phyloP scores from a whole-genome alignment of 805 yeast species.

The Komagataella kurtzmanii region DNA sequence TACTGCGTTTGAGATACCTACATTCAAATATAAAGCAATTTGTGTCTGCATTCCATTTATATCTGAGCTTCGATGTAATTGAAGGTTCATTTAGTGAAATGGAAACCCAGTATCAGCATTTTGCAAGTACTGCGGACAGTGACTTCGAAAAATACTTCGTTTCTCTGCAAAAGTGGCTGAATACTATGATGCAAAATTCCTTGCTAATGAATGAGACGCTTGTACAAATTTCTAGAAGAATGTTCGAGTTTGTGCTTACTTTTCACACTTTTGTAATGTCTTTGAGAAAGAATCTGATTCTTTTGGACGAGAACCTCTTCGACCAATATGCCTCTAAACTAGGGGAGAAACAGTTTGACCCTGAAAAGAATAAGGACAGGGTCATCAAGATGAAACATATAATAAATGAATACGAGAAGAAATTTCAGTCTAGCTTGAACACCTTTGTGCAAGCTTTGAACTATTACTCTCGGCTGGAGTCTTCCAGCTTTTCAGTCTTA shows the following conservation, averaged over 20 bases:
- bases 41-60: slow-evolving; percentile 37
- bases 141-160: slow-evolving; percentile 26
- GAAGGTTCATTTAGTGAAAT: slow-evolving; percentile 39
- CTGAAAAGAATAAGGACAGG: slow-evolving; percentile 23
- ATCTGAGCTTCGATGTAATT: slow-evolving; percentile 45
- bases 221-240: slow-evolving; percentile 28
- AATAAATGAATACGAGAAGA: slow-evolving; percentile 26
- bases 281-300: slow-evolving; percentile 39
- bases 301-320: slow-evolving; percentile 33
- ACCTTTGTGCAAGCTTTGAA: slow-evolving; percentile 32
- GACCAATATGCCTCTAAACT: slow-evolving; percentile 22
- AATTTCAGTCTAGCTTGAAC: slow-evolving; percentile 28
- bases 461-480: slow-evolving; percentile 35
- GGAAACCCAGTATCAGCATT: slow-evolving; percentile 10
- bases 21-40: slow-evolving; percentile 47
- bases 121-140: slow-evolving; percentile 2
- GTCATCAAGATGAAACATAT: slow-evolving; percentile 25
- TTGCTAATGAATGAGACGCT: slow-evolving; percentile 47
- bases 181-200: slow-evolving; percentile 51
- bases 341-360: slow-evolving; percentile 24
- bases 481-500: slow-evolving; percentile 27
- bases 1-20: slow-evolving; percentile 37
- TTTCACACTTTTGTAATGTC: slow-evolving; percentile 35
- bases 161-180: slow-evolving; percentile 43
- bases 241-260: slow-evolving; percentile 32